Base-by-base conservation (phyloP, 1,284 basidiomycete species). In the Ceratobasidium sp. region DNA sequence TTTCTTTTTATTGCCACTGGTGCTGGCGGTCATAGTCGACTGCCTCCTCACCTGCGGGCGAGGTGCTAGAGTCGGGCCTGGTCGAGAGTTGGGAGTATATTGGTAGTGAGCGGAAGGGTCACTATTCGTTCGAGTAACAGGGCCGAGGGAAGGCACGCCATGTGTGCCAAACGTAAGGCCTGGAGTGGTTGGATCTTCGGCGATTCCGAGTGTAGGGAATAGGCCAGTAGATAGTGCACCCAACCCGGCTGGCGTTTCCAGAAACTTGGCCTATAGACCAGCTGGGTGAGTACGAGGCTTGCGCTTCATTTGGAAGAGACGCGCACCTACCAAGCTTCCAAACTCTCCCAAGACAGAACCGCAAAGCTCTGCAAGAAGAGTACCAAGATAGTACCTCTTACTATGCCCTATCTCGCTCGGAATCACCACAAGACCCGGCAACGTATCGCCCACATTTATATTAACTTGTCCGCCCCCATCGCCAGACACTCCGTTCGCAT, bases 291-390 rank as follows among this genome's bases (percentile, higher is more conserved):
- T 9, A 53, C 14, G 8, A 34, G 31, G 13, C 31, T 29, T 14
- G n/a, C 8, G 13, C 2, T 73, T 27, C 31, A n/a, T 53, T 62
- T 41, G 11, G 41, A 24, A 9, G 34, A 48, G 58, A 61, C 58
- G 69, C 69, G 69, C 69, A 73, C 69, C 69, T 73, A 73, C 69
- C 84, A 96, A 81, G 53, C 88, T 87, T 41, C 93, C 91, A 77
- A 97, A 91, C 80, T 94, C 93, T 41, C 88, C 88, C 37, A 97
- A 84, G 58, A 96, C 89, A 76, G 91, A 89, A 41, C 94, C 94
- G 77, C 94, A 94, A 22, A 96, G 83, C 79, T 94, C 93, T 16
- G 93, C 93, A 59, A 97, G 83, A 34, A 96, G 83, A n/a, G 92
- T 93, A 37, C 92, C 91, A 65, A 96, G 86, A 81, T 95, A 95